These are phyloP conservation scores for Ogataea corticis DNA, from an alignment of 805 yeast species.

Conservation along the genomic window DNA sequence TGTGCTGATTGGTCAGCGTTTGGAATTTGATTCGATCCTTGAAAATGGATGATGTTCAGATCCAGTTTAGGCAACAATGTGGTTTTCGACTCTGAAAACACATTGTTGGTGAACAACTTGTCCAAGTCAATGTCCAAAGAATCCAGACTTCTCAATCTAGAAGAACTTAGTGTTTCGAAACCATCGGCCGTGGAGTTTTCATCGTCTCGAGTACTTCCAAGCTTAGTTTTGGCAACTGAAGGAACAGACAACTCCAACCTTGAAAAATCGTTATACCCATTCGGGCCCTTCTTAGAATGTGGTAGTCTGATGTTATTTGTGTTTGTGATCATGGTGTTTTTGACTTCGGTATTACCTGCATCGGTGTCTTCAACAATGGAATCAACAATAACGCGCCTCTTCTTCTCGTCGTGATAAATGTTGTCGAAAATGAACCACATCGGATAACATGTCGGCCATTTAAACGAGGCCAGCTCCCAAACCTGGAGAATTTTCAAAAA, in stretches of 20 bases:
- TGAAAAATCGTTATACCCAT: slow-evolving; percentile 1
- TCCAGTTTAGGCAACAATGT: slow-evolving; percentile 21
- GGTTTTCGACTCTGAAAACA: slow-evolving; percentile 24
- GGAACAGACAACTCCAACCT: slow-evolving; percentile 9
- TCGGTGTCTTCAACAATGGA: slow-evolving; percentile 10
- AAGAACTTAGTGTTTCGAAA: slow-evolving; percentile 1
- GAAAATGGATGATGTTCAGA: slow-evolving; percentile 7
- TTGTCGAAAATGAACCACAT: slow-evolving; percentile 53
- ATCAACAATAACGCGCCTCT: slow-evolving; percentile 14
- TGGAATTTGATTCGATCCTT: background rate
- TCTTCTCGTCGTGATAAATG: slow-evolving; percentile 35
- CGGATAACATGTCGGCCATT: slow-evolving; percentile 55
- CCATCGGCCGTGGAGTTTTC: slow-evolving; percentile 2
- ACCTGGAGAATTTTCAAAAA: slow-evolving; percentile 30
- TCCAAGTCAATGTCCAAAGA: slow-evolving; percentile 23
- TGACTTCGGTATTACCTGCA: background rate
- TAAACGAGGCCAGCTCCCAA: slow-evolving; percentile 43
- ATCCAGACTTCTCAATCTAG: slow-evolving; percentile 13
- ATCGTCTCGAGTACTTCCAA: slow-evolving; percentile 5
- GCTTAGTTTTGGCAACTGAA: slow-evolving; percentile 13
- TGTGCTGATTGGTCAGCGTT: no score
- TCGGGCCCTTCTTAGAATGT: slow-evolving; percentile 1
- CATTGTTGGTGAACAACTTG: slow-evolving; percentile 27
- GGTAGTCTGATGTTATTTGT: slow-evolving; percentile 17
- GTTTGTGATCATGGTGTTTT: slow-evolving; percentile 13